These are phyloP conservation scores for Candida sp. DNA, from an alignment of 1,139 yeast genomes.

Conservation along the genomic window DNA sequence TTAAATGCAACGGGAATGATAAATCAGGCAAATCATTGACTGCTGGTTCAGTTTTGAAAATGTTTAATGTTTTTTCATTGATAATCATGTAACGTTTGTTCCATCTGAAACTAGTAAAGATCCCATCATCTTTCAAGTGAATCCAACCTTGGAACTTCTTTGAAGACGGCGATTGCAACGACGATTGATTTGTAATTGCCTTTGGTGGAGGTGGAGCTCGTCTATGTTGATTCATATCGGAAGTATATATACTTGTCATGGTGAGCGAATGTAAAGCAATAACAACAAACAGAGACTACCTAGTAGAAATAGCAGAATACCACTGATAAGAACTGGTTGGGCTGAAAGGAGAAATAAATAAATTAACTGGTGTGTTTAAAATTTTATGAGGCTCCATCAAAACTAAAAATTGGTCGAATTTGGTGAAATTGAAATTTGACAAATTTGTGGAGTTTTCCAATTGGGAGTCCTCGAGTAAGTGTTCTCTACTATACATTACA, in stretches of 20 bases:
- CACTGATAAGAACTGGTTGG: not conserved
- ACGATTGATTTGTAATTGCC: conserved; percentile 4
- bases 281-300: not conserved
- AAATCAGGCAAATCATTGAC: conserved; percentile 29
- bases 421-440: not conserved
- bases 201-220: conserved; percentile 47
- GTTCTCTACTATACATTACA: too few species aligned
- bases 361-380: too few species aligned
- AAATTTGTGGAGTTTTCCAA: too few species aligned
- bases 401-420: not conserved
- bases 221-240: conserved; percentile 44
- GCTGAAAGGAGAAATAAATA: not conserved
- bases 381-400: not conserved
- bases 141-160: conserved; percentile 72
- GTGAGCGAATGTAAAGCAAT: not conserved
- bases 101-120: conserved; percentile 82
- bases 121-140: conserved; percentile 87
- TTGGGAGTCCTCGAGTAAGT: too few species aligned
- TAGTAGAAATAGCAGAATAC: not conserved
- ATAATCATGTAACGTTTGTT: conserved; percentile 80
- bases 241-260: conserved; percentile 48
- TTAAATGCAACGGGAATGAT: conserved; percentile 38
- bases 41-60: conserved; percentile 65
- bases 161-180: conserved; percentile 3
- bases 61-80: conserved; percentile 69